Percentiles rank a stretch among this genome's conserved stretches.
phyloP scores from a whole-genome alignment of 2,329 filamentous ascomycete species.

The Pseudophaeomoniella oleicola region DNA sequence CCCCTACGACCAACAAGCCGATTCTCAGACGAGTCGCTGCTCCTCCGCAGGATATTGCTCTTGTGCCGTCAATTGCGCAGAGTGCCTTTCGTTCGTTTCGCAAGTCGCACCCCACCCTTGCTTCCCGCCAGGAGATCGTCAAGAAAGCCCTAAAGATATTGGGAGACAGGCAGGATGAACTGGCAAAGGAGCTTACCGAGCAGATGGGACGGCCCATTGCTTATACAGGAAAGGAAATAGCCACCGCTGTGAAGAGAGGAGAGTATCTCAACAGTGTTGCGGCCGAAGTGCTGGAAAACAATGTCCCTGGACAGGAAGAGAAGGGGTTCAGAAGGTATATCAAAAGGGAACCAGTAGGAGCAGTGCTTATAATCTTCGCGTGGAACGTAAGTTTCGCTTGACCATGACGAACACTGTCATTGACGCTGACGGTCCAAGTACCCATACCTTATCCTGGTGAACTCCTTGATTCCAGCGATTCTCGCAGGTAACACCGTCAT shows the following conservation, averaged over 20 bases:
- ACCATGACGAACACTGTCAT: constrained; percentile 4
- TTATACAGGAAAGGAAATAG: constrained; percentile 70
- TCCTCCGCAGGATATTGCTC: constrained; percentile 53
- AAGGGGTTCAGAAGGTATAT: constrained; percentile 84
- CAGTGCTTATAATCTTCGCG: constrained; percentile 77
- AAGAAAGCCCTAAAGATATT: constrained; percentile 63
- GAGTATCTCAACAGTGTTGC: constrained; percentile 79
- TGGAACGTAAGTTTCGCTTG: constrained; percentile 69
- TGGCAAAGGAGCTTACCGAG: constrained; percentile 73
- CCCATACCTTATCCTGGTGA: constrained; percentile 84
- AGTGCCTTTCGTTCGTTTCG: constrained; percentile 65
- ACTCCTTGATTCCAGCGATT: constrained; percentile 83
- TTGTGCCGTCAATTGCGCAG: constrained; percentile 56
- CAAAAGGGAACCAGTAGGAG: constrained; percentile 73
- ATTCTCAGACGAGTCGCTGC: constrained; percentile 67
- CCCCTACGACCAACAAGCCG: constrained; percentile 73
- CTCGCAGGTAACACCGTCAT: constrained; percentile 84
- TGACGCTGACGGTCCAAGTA: constrained; percentile 34
- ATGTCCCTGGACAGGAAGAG: constrained; percentile 70
- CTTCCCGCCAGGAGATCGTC: constrained; percentile 66
- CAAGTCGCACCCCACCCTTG: constrained; percentile 60
- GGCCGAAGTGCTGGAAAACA: constrained; percentile 54
- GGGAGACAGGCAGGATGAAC: constrained; percentile 55
- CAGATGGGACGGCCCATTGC: constrained; percentile 93
- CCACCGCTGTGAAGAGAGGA: constrained; percentile 70